Conservation (phyloP, 805 yeast genomes). For the Scheffersomyces coipomensis region DNA sequence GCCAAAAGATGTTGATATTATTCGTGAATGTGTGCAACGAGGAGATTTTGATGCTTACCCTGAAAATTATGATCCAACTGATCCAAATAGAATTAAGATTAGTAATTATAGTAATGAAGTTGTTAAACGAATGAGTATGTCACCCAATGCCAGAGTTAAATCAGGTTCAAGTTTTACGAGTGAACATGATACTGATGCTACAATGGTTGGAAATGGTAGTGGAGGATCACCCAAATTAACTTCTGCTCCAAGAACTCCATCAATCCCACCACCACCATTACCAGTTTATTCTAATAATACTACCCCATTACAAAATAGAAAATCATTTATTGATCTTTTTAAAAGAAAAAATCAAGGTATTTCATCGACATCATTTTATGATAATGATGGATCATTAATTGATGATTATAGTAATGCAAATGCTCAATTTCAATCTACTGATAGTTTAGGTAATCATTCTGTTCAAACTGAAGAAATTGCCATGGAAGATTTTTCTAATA, state of each 20-base stretch:
- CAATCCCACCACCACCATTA: constrained; percentile 5
- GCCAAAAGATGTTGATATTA: constrained; percentile 71
- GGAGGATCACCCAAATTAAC: background rate
- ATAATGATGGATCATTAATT: background rate
- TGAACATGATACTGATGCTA: background rate
- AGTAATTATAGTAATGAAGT: constrained; percentile 35
- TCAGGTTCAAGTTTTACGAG: background rate
- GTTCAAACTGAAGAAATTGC: constrained; percentile 52
- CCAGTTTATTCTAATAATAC: background rate
- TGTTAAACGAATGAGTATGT: constrained; percentile 17
- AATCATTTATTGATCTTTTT: constrained; percentile 28
- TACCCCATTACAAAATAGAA: constrained; percentile 20
- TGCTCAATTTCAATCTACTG: constrained; percentile 18
- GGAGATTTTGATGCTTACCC: constrained; percentile 74
- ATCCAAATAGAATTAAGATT: constrained; percentile 60
- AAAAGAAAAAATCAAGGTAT: constrained; percentile 31
- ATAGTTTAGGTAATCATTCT: constrained; percentile 26
- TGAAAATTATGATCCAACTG: constrained; percentile 73
- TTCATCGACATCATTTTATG: constrained; percentile 9
- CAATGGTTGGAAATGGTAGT: background rate
- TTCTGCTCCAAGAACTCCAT: constrained; percentile 5
- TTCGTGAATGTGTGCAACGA: constrained; percentile 64
- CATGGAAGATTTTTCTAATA: constrained; percentile 38
- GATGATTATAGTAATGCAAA: background rate
- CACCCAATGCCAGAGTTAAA: constrained; percentile 3